These are phyloP conservation scores for Apophysomyces trapeziformis DNA, from an alignment of 371 early-diverging fungal genomes.

Conservation along the genomic window DNA sequence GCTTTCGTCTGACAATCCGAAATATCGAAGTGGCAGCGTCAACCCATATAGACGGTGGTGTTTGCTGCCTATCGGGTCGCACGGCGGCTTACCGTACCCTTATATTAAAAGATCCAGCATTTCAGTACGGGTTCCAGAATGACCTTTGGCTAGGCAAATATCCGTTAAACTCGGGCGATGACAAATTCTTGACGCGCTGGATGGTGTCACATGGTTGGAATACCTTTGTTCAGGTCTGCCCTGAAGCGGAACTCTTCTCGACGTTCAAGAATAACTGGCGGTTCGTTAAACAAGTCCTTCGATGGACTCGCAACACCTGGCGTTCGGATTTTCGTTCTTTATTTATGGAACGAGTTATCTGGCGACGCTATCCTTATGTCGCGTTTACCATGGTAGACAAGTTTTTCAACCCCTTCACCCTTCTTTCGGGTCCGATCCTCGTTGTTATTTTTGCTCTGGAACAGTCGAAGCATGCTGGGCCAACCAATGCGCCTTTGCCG, in stretches of 20 bases:
- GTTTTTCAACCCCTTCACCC: conserved; percentile 73
- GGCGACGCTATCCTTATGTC: conserved; percentile 75
- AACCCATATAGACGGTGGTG: conserved; percentile 79
- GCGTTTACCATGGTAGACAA: conserved; percentile 82
- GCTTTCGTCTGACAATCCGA: conserved; percentile 72
- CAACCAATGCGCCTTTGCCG: conserved; percentile 24
- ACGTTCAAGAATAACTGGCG: conserved; percentile 84
- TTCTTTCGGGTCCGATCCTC: conserved; percentile 70
- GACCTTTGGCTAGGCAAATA: conserved; percentile 76
- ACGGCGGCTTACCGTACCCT: conserved; percentile 77
- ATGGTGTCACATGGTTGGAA: conserved; percentile 75
- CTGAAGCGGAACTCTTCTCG: conserved; percentile 71
- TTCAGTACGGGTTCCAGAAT: conserved; percentile 72
- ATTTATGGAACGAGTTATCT: conserved; percentile 67
- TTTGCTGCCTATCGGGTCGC: conserved; percentile 79
- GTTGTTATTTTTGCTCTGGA: conserved; percentile 38
- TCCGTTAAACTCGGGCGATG: conserved; percentile 78
- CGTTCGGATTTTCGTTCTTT: conserved; percentile 71
- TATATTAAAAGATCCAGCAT: conserved; percentile 76
- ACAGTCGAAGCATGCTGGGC: conserved; percentile 7
- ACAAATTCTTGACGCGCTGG: conserved; percentile 82
- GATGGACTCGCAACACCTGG: conserved; percentile 84
- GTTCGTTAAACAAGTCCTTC: conserved; percentile 70
- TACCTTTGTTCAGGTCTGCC: conserved; percentile 74
- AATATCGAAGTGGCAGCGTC: conserved; percentile 80